These are phyloP conservation scores for Ceratocystis variospora DNA, from an alignment of 2,329 filamentous ascomycete genomes.

Conservation along the genomic window DNA sequence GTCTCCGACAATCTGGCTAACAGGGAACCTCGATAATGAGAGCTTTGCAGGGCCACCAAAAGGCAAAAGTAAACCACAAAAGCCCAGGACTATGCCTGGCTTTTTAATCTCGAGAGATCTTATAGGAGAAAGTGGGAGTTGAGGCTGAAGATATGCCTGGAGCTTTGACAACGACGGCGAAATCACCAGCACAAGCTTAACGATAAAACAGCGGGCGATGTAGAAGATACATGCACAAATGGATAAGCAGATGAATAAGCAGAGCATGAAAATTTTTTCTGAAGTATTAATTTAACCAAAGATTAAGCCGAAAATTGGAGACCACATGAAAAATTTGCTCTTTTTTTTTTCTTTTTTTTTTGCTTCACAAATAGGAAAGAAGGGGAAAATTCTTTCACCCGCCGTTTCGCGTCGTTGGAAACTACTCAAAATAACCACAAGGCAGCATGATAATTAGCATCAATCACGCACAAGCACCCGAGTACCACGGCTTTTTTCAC, in stretches of 20 bases:
- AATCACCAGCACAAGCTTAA: too few relatives aligned
- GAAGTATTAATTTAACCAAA: not conserved
- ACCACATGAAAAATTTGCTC: not conserved
- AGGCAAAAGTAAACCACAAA: not conserved
- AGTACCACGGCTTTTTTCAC: too few relatives aligned
- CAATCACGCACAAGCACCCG: too few relatives aligned
- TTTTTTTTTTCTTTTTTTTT: not conserved
- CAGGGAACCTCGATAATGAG: not conserved
- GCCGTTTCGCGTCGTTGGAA: not conserved
- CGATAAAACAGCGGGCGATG: too few relatives aligned
- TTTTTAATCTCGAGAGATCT: not conserved
- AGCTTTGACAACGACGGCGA: too few relatives aligned
- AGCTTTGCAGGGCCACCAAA: too few relatives aligned
- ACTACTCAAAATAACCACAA: not conserved
- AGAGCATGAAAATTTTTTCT: not conserved
- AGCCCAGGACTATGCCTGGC: not conserved
- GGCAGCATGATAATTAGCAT: not conserved
- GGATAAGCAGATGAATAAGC: not conserved
- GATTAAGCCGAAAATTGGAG: not conserved
- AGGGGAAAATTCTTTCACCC: not conserved
- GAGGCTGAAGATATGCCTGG: too few relatives aligned
- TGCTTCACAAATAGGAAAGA: not conserved
- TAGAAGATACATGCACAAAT: not conserved
- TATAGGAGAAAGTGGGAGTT: too few relatives aligned
- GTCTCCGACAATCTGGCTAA: constrained; percentile 3